Percentiles rank a stretch among this genome's conserved stretches.
Evolutionary conservation across 805 yeast species (phyloP).

Genomic region (Candida sphagnicola): DNA sequence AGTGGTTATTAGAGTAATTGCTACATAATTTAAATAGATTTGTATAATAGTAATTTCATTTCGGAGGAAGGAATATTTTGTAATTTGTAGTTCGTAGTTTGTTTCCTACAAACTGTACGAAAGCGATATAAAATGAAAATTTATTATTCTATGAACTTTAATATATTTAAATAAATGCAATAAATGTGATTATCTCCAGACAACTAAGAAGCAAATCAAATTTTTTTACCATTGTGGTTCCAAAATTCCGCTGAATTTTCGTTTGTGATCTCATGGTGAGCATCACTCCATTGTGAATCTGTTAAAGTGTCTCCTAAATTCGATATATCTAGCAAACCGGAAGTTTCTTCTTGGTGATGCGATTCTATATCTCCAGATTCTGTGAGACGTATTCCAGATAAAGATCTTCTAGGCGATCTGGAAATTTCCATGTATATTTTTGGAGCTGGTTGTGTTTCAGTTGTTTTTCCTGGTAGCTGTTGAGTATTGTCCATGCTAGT

Average conservation of each 20-base stretch:
- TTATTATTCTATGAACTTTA: too few relatives aligned
- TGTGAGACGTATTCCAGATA: too few relatives aligned
- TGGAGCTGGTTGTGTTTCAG: constrained; percentile 6
- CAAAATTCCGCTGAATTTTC: constrained; percentile 4
- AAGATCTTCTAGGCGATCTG: too few relatives aligned
- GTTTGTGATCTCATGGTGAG: constrained; percentile 16
- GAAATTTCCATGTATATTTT: constrained; percentile 16
- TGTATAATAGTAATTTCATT: constrained; percentile 3
- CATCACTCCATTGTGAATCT: constrained; percentile 23
- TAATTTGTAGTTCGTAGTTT: too few relatives aligned
- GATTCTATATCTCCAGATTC: too few relatives aligned
- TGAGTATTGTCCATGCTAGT: too few relatives aligned
- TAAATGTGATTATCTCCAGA: too few relatives aligned
- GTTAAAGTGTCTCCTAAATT: constrained; percentile 22
- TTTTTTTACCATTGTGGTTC: neutral
- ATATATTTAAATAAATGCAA: too few relatives aligned
- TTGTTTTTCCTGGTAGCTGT: constrained; percentile 1
- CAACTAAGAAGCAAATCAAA: too few relatives aligned
- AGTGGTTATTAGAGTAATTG: too few relatives aligned
- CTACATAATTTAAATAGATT: neutral
- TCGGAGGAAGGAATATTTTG: neutral
- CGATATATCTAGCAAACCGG: constrained; percentile 14
- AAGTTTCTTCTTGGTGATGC: too few relatives aligned
- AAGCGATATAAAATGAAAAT: neutral
- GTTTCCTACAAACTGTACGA: neutral